Evolutionary conservation across 1,284 basidiomycete genomes (phyloP), one percentile per base, ranked within the genome.

Genomic region (Ganoderma lucidum): DNA sequence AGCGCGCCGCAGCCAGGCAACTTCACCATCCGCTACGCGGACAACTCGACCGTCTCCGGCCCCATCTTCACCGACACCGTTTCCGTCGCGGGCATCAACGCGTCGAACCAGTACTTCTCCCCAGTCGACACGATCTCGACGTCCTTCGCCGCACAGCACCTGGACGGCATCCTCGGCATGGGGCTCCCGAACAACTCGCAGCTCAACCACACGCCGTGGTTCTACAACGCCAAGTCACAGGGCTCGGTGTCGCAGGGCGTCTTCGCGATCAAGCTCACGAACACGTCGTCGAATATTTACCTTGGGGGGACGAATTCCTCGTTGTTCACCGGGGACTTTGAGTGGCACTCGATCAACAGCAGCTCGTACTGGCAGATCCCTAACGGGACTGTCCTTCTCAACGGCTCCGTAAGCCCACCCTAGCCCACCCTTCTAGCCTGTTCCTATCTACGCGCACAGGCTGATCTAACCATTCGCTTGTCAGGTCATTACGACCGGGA

Each of bases 251-350:
- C 76, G 2, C 69, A 78, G 37, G 74, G 80, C 42, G 81, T 85
- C 62, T 88, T 88, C 75, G 81, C 78, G 19, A 86, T 89, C 79
- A 84, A 85, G 71, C 83, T 89, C 73, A 80, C 83, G 15, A 73
- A 75, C 35, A 77, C 79, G 19, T 85, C 83, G 69, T 86, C 86
- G 4, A 82, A 85, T 74, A 82, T 90, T 30, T 85, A 79, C 79
- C 82, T 90, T 67, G 88, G 88, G 51, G 86, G 86, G 3, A 77
- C 80, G 15, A 80, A 87, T 75, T 44, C 68, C 19, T 63, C 73
- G 15, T 78, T 79, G 17, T 84, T 80, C 79, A 75, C 76, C 2
- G 84, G 83, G 42, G 65, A 75, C 32, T 77, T 86, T 68, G 81
- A 82, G 67, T 87, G 79, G 78, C 77, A 77, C 76, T 75, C 74